Percentiles rank a stretch among this genome's conserved stretches.
Evolutionary conservation across 108 stramenopile genomes (phyloP).

Genomic region (Nitzschia putrida): DNA sequence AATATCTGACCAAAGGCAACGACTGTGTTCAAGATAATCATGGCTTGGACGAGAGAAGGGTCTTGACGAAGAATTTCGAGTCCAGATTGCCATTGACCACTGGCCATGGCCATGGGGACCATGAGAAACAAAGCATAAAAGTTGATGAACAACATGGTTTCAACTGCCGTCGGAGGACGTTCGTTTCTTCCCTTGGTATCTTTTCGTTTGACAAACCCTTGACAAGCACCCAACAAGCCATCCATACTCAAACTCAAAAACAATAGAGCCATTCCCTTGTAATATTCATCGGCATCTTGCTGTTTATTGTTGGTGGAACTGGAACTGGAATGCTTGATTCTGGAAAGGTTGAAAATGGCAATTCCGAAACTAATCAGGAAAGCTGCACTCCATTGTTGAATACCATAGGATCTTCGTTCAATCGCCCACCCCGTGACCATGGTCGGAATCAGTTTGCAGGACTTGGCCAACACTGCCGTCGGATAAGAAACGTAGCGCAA

Average conservation of each 20-base stretch:
- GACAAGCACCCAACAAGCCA: conserved; percentile 76
- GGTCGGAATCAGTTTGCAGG: conserved; percentile 93
- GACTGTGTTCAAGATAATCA: conserved; percentile 57
- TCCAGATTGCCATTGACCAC: conserved; percentile 59
- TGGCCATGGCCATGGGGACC: conserved; percentile 63
- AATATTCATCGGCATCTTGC: conserved; percentile 32
- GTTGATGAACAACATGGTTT: conserved; percentile 84
- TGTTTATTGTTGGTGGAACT: neutral
- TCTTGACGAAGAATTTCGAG: conserved; percentile 37
- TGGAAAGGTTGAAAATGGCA: conserved; percentile 67
- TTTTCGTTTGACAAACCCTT: conserved; percentile 62
- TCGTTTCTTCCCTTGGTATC: conserved; percentile 22
- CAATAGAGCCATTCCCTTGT: conserved; percentile 68
- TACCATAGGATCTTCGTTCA: conserved; percentile 51
- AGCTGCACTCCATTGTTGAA: conserved; percentile 77
- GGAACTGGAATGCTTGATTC: conserved; percentile 43
- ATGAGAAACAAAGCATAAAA: conserved; percentile 67
- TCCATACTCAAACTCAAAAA: conserved; percentile 69
- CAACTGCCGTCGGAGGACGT: conserved; percentile 74
- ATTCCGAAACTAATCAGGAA: conserved; percentile 75
- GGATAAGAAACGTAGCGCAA: conserved; percentile 89
- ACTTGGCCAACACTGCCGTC: conserved; percentile 90
- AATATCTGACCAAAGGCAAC: conserved; percentile 93
- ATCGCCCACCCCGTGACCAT: conserved; percentile 80
- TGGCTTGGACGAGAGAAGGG: conserved; percentile 20